Base-by-base conservation (phyloP, 768 basidiomycete species). In the Candolleomyces eurysporus region DNA sequence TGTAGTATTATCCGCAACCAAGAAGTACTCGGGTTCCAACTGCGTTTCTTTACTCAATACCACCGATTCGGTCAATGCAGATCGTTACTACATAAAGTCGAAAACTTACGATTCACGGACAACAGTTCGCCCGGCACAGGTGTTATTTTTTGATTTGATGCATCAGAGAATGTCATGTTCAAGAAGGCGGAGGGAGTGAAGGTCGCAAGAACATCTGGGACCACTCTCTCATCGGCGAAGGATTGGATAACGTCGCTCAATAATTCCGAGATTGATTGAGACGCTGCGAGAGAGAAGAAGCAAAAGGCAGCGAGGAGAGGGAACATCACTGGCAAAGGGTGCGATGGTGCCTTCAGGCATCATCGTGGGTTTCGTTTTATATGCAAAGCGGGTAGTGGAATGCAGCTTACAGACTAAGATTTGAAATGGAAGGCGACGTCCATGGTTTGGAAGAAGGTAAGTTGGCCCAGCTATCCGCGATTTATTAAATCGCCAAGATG, bases 101-200 rank as follows among this genome's bases (percentile, higher is more conserved):
- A 57, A 36, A 32, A 68, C 73, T 69, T 66, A 78, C 78, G 75
- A 66, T 72, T 67, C 64, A 70, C 70, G 1, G 75, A 73, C 62
- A 79, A 64, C 32, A 74, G 64, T 46, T 73, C 66, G 50, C 77
- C 78, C 2, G 79, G 73, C 9, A 71, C 69, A 43, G 79, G 74
- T 61, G 75, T 67, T 5, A 77, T 53, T 16, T 57, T 42, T 52
- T 69, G 66, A 48, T 63, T 67, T 8, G 73, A 45, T 16, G 75
- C 59, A 55, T 75, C 74, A 36, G 76, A 72, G 65, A 81, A 81
- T 22, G 72, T 69, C 14, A 78, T 68, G 52, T 78, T 74, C 5
- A 77, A 62, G 9, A 75, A 63, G 32, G 72, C 74, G 11, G 65
- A 66, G 7, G 80, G 80, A 43, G 67, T 68, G 68, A 81, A 81